These are phyloP conservation scores for Russula lepida DNA, from an alignment of 768 basidiomycete genomes.

Conservation along the genomic window DNA sequence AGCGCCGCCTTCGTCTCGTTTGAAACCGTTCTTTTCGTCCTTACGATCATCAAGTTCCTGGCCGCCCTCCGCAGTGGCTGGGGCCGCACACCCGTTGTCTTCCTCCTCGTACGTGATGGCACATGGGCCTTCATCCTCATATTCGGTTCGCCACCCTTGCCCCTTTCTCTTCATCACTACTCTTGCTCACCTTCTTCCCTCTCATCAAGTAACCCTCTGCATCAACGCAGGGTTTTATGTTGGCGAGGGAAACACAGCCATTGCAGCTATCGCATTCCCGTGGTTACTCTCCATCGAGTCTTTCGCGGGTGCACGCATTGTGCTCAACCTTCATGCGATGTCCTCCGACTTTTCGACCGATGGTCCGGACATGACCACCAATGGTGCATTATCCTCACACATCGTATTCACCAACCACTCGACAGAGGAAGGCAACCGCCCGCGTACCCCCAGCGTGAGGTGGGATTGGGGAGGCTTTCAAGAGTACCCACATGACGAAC, in stretches of 20 bases:
- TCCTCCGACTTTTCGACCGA: not conserved
- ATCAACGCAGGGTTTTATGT: constrained; percentile 17
- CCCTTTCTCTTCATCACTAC: not conserved
- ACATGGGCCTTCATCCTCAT: constrained; percentile 25
- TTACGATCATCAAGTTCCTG: constrained; percentile 23
- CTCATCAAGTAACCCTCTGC: constrained; percentile 10
- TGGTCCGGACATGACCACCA: not conserved
- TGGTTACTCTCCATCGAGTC: constrained; percentile 15
- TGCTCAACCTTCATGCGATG: constrained; percentile 11
- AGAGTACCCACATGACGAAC: not conserved
- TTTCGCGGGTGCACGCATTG: constrained; percentile 8
- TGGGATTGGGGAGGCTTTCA: constrained; percentile 15
- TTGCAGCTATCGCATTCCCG: constrained; percentile 10
- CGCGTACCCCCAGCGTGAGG: not conserved
- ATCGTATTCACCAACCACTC: constrained; percentile 7
- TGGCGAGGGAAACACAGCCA: not conserved
- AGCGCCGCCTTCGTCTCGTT: constrained; percentile 24
- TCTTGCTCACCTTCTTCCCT: not conserved
- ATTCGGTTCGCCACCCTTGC: constrained; percentile 20
- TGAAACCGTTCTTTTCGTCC: constrained; percentile 23
- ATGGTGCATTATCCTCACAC: constrained; percentile 5
- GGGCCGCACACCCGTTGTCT: constrained; percentile 21
- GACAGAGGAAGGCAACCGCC: not conserved
- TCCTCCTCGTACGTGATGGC: constrained; percentile 24
- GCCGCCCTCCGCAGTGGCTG: constrained; percentile 21